These are phyloP conservation scores for Scheffersomyces lignicola DNA, from an alignment of 1,139 yeast genomes.

Conservation along the genomic window DNA sequence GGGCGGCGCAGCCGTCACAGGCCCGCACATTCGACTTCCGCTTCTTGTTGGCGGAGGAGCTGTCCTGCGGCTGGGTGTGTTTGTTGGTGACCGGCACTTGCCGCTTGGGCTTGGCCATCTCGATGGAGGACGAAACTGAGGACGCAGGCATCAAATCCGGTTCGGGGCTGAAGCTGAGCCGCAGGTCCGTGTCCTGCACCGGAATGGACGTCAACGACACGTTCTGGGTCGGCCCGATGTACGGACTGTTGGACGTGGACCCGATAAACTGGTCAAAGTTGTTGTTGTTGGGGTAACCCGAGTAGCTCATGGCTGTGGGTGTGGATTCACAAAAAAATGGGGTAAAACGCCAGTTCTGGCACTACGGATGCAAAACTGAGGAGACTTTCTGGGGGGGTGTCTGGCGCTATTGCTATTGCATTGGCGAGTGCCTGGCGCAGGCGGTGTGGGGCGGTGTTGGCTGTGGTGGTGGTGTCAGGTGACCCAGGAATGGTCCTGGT, in stretches of 20 bases:
- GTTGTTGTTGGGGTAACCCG: neutral
- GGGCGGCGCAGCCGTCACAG: constrained; percentile 47
- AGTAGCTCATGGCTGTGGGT: constrained; percentile 1
- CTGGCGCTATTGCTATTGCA: no score
- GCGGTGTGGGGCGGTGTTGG: no score
- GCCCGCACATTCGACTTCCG: constrained; percentile 29
- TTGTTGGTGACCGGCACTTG: constrained; percentile 11
- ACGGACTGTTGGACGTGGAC: constrained; percentile 3
- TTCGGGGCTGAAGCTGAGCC: neutral
- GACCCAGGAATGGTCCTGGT: no score
- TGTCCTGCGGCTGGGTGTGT: constrained; percentile 11
- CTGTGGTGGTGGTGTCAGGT: no score
- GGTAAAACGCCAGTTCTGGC: no score
- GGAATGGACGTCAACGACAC: neutral
- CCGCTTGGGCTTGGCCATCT: neutral
- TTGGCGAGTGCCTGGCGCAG: no score
- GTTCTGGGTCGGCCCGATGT: neutral
- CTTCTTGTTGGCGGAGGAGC: constrained; percentile 15
- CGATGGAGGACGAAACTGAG: neutral
- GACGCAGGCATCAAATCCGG: neutral
- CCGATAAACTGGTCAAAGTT: neutral
- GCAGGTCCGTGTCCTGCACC: neutral
- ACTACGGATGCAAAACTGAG: no score
- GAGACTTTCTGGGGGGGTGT: no score
- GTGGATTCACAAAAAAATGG: no score